Percentiles rank a stretch among this genome's conserved stretches.
These are phyloP conservation scores for Dipteronia sinensis DNA, from an alignment of 345 rosid genomes.

Conservation along the genomic window DNA sequence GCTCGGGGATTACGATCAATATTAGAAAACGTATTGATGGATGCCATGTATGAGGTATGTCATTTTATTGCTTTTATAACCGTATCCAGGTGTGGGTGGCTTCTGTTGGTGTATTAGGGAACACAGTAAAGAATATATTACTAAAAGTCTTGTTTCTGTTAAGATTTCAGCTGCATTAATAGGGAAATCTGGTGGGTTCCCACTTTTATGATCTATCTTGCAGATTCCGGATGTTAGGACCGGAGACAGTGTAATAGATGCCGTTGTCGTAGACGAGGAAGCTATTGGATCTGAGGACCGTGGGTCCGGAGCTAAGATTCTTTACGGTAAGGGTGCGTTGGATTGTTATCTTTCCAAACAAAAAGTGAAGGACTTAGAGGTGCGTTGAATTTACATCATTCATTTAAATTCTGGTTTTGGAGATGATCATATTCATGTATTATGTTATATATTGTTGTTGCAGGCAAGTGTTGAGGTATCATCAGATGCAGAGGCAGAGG, in stretches of 20 bases:
- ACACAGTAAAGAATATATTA: too few species aligned
- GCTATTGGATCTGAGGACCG: constrained; percentile 64
- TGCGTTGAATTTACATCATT: constrained; percentile 10
- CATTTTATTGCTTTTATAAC: neutral
- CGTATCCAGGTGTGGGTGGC: neutral
- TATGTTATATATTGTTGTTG: constrained; percentile 16
- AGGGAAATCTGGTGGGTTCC: neutral
- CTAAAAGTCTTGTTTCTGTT: neutral
- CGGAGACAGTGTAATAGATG: constrained; percentile 75
- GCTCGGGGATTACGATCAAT: constrained; percentile 91
- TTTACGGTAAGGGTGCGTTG: constrained; percentile 78
- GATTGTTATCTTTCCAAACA: constrained; percentile 59
- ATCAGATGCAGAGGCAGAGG: constrained; percentile 65
- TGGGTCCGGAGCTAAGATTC: constrained; percentile 78
- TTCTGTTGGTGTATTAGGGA: neutral
- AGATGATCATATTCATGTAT: neutral
- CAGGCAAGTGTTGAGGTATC: constrained; percentile 53
- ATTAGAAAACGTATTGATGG: constrained; percentile 90
- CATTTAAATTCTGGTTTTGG: neutral
- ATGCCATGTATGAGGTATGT: constrained; percentile 95
- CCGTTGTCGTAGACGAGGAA: constrained; percentile 85
- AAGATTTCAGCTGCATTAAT: too few species aligned
- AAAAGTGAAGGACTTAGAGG: constrained; percentile 42
- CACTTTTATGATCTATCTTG: constrained; percentile 8
- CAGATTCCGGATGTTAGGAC: constrained; percentile 88